These are phyloP conservation scores for Trypanosoma brucei DNA, from an alignment of 208 protist genomes.

Conservation along the genomic window DNA sequence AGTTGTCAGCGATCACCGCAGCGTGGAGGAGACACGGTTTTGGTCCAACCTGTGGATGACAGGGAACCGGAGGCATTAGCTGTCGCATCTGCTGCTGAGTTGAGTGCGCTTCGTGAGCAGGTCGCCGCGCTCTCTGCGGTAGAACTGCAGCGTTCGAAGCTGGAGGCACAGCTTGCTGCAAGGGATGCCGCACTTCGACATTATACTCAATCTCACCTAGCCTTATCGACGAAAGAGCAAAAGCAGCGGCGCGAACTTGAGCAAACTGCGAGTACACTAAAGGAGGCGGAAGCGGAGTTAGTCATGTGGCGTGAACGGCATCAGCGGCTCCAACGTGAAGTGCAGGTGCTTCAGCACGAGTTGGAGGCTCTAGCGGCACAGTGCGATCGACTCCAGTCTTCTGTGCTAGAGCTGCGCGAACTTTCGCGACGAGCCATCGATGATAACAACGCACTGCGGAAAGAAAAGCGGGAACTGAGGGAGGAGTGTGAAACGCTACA, in stretches of 20 bases:
- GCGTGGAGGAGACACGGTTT: too few relatives aligned
- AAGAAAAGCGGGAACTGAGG: neutral
- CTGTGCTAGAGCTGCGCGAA: constrained; percentile 6
- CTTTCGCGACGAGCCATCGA: neutral
- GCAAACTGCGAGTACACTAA: neutral
- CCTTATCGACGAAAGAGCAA: constrained; percentile 1
- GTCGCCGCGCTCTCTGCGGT: constrained; percentile 17
- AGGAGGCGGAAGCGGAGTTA: constrained; percentile 11
- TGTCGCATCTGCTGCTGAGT: neutral
- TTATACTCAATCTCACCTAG: constrained; percentile 4
- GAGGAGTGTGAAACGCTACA: constrained; percentile 20
- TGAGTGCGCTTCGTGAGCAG: constrained; percentile 6
- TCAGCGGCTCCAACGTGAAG: constrained; percentile 20
- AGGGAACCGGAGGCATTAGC: neutral
- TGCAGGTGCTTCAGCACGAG: constrained; percentile 10
- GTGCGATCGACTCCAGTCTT: constrained; percentile 11
- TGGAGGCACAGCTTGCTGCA: constrained; percentile 17
- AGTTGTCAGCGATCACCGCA: too few relatives aligned
- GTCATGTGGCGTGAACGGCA: constrained; percentile 21
- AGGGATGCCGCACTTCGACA: constrained; percentile 23
- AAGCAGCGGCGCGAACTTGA: constrained; percentile 10
- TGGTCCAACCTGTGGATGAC: too few relatives aligned
- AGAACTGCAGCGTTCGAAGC: constrained; percentile 12
- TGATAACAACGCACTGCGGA: constrained; percentile 21
- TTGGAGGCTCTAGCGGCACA: constrained; percentile 13